Evolutionary conservation across 192 early-diverging fungal species (phyloP), one percentile per base, ranked within the genome.

Genomic region (Entomortierella beljakovae): DNA sequence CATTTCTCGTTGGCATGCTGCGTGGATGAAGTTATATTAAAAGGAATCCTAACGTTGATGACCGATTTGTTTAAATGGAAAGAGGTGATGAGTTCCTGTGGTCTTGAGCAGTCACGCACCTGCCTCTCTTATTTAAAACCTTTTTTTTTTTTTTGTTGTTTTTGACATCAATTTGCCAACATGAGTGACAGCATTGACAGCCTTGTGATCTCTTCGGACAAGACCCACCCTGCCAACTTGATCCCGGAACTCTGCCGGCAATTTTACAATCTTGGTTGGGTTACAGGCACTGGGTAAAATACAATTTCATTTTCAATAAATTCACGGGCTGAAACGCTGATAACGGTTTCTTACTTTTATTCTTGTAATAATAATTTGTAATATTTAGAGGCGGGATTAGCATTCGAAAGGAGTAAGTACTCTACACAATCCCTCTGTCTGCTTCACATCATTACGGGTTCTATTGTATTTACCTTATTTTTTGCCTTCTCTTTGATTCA

Each of bases 251-350:
- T 99, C 20, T 98, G 97, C 75, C 81, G 85, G 55, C 85, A 90
- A 58, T 97, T 99, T 80, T 99, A 97, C 86, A 80, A 82, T 31
- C 85, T 93, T 16, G 97, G 97, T 23, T 99, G 96, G 96, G 93
- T 98, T 40, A 99, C 96, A 2, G 97, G 97, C 23, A 98, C 97
- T 0, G 97, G 97, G 89, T 90, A 83, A 59, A 81, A 56, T 10
- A 20, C 23, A 3, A 22, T 33, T 67, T 10, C 15, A 18, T 33
- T 6, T 13, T 10, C 54, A 28, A 26, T 4, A 23, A 25, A 16
- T 13, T 3, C 1, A 15, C 10, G 54, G 8, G 20, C 6, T 32
- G 20, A 20, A 38, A 6, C 37, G 13, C 37, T 38, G 5, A 22
- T 33, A 73, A 23, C 15, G 22, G 10, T 10, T 26, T 10, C 54